Conservation (phyloP, 1,284 basidiomycete genomes). For the Cryptococcus maquisensis region DNA sequence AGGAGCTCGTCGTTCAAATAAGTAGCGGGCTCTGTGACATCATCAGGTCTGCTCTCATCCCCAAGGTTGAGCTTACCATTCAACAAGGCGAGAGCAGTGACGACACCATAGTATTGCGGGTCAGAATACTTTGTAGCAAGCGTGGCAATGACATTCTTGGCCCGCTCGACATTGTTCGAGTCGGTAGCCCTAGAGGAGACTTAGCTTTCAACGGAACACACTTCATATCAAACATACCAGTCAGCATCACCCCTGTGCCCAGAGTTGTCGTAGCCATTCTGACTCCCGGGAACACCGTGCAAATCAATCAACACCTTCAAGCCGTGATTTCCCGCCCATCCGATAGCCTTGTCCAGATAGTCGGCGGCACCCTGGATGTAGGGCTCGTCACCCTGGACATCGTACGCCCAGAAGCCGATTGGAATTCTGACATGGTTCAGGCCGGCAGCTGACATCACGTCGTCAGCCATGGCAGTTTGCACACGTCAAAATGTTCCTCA, state of each 20-base stretch:
- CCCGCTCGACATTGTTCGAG: slow-evolving; percentile 34
- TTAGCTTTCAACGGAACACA: neutral
- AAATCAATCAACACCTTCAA: slow-evolving; percentile 66
- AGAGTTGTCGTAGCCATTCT: slow-evolving; percentile 76
- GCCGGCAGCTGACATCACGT: slow-evolving; percentile 52
- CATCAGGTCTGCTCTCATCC: neutral
- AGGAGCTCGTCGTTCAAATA: slow-evolving; percentile 60
- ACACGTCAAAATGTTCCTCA: slow-evolving; percentile 15
- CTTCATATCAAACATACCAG: slow-evolving; percentile 53
- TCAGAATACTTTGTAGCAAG: slow-evolving; percentile 39
- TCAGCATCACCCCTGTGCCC: slow-evolving; percentile 63
- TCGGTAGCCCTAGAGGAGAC: slow-evolving; percentile 17
- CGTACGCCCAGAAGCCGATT: slow-evolving; percentile 77
- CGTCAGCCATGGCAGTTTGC: neutral
- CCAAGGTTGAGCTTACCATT: slow-evolving; percentile 29
- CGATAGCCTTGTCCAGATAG: slow-evolving; percentile 59
- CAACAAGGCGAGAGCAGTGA: slow-evolving; percentile 54
- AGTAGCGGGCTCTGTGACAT: slow-evolving; percentile 64
- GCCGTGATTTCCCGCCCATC: slow-evolving; percentile 70
- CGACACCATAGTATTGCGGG: slow-evolving; percentile 55
- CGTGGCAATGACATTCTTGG: slow-evolving; percentile 49
- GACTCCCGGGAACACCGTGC: slow-evolving; percentile 77
- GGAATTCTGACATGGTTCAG: slow-evolving; percentile 78
- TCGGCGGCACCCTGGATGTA: slow-evolving; percentile 69
- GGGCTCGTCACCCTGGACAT: slow-evolving; percentile 72